These are phyloP conservation scores for Starmerella floris DNA, from an alignment of 805 yeast species.

Conservation along the genomic window DNA sequence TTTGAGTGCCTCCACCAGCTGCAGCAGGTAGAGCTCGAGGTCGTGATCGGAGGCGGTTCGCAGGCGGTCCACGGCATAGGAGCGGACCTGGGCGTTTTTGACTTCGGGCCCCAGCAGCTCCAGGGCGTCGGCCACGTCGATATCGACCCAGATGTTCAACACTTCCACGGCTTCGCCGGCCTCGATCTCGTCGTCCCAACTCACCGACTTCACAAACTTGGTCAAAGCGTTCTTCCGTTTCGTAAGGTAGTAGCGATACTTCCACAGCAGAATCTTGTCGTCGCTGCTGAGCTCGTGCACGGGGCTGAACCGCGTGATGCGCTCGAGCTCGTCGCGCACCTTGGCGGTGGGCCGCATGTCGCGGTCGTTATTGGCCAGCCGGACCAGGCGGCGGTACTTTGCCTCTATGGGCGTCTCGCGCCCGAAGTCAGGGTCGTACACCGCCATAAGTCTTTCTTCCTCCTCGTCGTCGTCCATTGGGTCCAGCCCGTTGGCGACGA, in stretches of 20 bases:
- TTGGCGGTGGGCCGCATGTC: conserved; percentile 83
- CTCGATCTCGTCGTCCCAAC: conserved; percentile 78
- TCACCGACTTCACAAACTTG: conserved; percentile 73
- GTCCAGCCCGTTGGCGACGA: neutral
- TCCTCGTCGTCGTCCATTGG: conserved; percentile 12
- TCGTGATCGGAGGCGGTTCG: conserved; percentile 69
- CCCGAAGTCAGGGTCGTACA: conserved; percentile 59
- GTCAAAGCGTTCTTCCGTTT: conserved; percentile 55
- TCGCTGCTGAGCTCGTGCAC: conserved; percentile 67
- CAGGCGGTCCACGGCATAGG: conserved; percentile 78
- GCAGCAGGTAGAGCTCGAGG: conserved; percentile 66
- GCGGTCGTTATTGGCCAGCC: conserved; percentile 61
- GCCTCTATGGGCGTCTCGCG: conserved; percentile 73
- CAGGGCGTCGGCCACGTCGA: conserved; percentile 71
- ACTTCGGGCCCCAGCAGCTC: conserved; percentile 74
- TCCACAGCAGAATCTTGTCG: conserved; percentile 83
- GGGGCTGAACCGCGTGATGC: conserved; percentile 64
- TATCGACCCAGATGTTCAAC: conserved; percentile 56
- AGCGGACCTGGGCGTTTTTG: conserved; percentile 56
- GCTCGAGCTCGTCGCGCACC: conserved; percentile 56
- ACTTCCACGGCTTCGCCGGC: conserved; percentile 64
- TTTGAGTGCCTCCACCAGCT: conserved; percentile 80
- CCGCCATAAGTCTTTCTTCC: conserved; percentile 23
- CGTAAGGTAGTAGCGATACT: conserved; percentile 69
- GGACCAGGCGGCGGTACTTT: conserved; percentile 71